A percentile compares a stretch with the other conserved stretches of the same genome.
Conservation (phyloP, 331 rosid genomes). For the Rosa hybrid region DNA sequence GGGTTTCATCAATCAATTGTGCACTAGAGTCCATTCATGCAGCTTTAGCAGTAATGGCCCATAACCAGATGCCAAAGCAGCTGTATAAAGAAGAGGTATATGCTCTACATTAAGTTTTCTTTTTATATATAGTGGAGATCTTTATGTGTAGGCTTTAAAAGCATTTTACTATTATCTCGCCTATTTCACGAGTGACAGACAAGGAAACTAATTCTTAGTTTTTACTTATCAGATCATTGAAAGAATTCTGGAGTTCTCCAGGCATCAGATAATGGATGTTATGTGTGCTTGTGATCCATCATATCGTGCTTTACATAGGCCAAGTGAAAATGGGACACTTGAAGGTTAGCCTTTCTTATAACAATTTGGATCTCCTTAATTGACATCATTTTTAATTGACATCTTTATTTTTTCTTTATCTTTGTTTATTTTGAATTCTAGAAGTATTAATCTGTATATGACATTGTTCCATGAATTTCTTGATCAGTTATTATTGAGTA, state of each 20-base stretch:
- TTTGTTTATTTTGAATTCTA: background rate
- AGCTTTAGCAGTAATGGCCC: slow-evolving; percentile 83
- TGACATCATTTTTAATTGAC: background rate
- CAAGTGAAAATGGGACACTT: slow-evolving; percentile 57
- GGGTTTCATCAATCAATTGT: slow-evolving; percentile 65
- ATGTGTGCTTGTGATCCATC: slow-evolving; percentile 97
- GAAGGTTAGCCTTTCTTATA: slow-evolving; percentile 65
- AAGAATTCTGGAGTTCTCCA: slow-evolving; percentile 91
- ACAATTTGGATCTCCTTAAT: background rate
- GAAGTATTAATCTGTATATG: background rate
- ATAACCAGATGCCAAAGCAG: slow-evolving; percentile 88
- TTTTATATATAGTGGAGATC: slow-evolving; percentile 1
- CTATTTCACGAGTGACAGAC: background rate
- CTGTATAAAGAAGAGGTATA: slow-evolving; percentile 93
- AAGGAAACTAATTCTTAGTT: slow-evolving; percentile 18
- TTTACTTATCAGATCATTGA: slow-evolving; percentile 68
- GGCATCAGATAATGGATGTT: slow-evolving; percentile 88
- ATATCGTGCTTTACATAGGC: slow-evolving; percentile 85
- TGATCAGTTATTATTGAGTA: background rate
- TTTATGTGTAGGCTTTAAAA: background rate
- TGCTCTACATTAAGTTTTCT: slow-evolving; percentile 18
- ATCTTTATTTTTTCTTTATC: background rate
- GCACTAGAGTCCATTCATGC: slow-evolving; percentile 98
- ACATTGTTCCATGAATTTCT: background rate
- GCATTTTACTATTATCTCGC: background rate